Conservation (phyloP, 345 rosid genomes). For the Citrus maxima region DNA sequence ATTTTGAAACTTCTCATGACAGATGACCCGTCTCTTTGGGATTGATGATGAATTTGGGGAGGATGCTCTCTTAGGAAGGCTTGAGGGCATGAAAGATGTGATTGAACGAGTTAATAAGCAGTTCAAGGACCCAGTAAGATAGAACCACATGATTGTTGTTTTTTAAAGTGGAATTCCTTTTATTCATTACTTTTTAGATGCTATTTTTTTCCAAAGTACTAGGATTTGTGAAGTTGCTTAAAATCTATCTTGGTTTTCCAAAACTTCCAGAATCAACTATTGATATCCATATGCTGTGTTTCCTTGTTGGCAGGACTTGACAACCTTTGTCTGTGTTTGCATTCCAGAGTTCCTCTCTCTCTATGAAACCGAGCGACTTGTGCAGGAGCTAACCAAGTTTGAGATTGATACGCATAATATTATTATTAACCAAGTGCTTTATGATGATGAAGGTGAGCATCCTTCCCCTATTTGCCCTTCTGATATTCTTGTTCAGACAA, state of each 20-base stretch:
- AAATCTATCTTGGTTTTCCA: neutral
- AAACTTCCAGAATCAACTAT: slow-evolving; percentile 4
- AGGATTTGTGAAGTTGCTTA: neutral
- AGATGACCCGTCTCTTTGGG: neutral
- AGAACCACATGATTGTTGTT: neutral
- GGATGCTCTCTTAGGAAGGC: slow-evolving; percentile 95
- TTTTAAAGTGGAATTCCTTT: neutral
- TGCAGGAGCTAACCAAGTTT: slow-evolving; percentile 97
- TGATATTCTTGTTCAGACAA: slow-evolving; percentile 2
- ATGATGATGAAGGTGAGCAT: slow-evolving; percentile 72
- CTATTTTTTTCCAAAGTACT: neutral
- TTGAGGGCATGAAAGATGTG: slow-evolving; percentile 97
- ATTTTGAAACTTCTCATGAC: neutral
- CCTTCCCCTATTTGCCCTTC: neutral
- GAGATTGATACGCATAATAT: slow-evolving; percentile 98
- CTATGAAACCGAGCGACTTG: slow-evolving; percentile 95
- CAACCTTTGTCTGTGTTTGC: slow-evolving; percentile 96
- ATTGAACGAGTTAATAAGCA: slow-evolving; percentile 96
- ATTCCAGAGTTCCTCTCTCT: slow-evolving; percentile 98
- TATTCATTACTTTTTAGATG: neutral
- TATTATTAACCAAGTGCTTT: slow-evolving; percentile 94
- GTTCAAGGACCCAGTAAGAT: slow-evolving; percentile 90
- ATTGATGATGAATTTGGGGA: slow-evolving; percentile 86
- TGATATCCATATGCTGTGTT: neutral
- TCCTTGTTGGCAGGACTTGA: slow-evolving; percentile 69